Conservation (phyloP, 306 rosid genomes). For the Glycine tomentella region DNA sequence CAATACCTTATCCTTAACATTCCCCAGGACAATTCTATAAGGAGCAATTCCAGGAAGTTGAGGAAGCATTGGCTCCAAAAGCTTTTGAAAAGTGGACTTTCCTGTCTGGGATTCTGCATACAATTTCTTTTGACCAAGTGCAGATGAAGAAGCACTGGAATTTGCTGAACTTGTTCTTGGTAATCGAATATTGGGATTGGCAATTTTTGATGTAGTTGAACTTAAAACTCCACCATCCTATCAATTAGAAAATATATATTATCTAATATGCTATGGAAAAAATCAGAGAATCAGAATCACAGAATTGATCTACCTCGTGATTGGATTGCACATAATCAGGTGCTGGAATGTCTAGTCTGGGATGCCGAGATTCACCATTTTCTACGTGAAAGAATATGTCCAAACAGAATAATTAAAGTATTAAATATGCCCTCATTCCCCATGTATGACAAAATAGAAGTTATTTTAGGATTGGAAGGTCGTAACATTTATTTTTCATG, state of each 20-base stretch:
- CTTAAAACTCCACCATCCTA: constrained; percentile 60
- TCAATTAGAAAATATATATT: constrained; percentile 30
- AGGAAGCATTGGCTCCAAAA: constrained; percentile 81
- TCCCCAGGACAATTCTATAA: constrained; percentile 84
- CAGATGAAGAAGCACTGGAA: constrained; percentile 49
- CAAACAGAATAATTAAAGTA: neutral
- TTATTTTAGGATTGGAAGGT: constrained; percentile 22
- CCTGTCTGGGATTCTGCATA: constrained; percentile 72
- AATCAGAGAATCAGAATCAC: constrained; percentile 39
- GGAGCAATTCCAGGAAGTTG: constrained; percentile 81
- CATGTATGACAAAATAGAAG: neutral
- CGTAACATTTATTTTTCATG: neutral
- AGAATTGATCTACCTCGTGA: constrained; percentile 63
- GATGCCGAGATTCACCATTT: constrained; percentile 75
- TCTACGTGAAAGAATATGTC: constrained; percentile 59
- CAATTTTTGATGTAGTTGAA: constrained; percentile 45
- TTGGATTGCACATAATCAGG: constrained; percentile 57
- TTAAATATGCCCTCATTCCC: constrained; percentile 23
- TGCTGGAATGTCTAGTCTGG: constrained; percentile 69
- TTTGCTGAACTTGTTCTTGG: constrained; percentile 43
- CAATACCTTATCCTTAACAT: constrained; percentile 82
- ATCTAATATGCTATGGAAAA: constrained; percentile 32
- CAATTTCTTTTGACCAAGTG: constrained; percentile 69
- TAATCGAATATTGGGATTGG: constrained; percentile 37
- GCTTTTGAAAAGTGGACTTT: constrained; percentile 88